Conservation (phyloP, 306 rosid genomes). For the Astragalus glycyphyllos region DNA sequence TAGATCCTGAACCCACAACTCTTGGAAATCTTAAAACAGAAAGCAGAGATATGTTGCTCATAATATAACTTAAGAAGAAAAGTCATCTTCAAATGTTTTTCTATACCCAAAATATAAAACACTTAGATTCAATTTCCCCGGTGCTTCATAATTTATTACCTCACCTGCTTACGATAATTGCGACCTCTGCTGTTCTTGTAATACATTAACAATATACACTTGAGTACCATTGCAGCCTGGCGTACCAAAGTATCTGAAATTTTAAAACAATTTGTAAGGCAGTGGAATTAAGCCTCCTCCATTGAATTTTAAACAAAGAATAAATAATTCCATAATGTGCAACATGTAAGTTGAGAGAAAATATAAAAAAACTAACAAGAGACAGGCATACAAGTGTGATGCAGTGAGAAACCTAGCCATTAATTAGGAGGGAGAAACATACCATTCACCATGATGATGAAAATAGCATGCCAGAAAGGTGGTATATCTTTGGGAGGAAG, state of each 20-base stretch:
- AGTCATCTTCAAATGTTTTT: conserved; percentile 28
- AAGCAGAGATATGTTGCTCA: neutral
- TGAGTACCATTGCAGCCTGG: conserved; percentile 87
- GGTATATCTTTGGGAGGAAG: conserved; percentile 93
- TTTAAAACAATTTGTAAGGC: conserved; percentile 38
- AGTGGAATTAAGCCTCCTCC: conserved; percentile 9
- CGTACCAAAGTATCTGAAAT: conserved; percentile 90
- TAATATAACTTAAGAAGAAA: conserved; percentile 17
- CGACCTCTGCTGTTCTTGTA: conserved; percentile 92
- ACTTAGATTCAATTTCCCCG: conserved; percentile 7
- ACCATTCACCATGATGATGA: conserved; percentile 95
- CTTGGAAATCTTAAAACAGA: conserved; percentile 23
- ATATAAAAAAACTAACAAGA: conserved; percentile 13
- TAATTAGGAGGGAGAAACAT: conserved; percentile 34
- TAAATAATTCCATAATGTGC: conserved; percentile 20
- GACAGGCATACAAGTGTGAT: conserved; percentile 1
- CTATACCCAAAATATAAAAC: conserved; percentile 14
- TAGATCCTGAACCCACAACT: conserved; percentile 34
- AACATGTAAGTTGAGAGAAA: conserved; percentile 3
- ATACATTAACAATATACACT: conserved; percentile 82
- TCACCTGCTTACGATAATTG: conserved; percentile 95
- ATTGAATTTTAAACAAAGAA: conserved; percentile 21
- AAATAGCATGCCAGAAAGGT: conserved; percentile 97
- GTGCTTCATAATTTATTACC: conserved; percentile 39
- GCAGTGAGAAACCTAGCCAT: conserved; percentile 5